phyloP scores from a whole-genome alignment of 2,329 filamentous ascomycete species.

The Fusarium nurragi region DNA sequence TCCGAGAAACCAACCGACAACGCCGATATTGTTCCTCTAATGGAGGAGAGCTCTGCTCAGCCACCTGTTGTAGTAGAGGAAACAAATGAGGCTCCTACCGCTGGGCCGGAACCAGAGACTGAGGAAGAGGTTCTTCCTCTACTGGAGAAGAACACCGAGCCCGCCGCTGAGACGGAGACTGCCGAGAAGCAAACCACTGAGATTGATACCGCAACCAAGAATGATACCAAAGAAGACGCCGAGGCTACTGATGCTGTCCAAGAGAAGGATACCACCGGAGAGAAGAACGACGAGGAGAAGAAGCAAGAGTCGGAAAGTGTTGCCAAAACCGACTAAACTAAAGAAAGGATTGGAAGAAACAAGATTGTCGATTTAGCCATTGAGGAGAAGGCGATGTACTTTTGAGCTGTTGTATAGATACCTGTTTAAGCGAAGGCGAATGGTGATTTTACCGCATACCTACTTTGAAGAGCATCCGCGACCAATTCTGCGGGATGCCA shows the following conservation, averaged over 20 bases:
- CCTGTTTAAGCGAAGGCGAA: constrained; percentile 48
- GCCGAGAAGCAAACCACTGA: constrained; percentile 7
- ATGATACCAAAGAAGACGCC: constrained; percentile 15
- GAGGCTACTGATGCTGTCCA: constrained; percentile 2
- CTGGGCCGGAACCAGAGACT: constrained; percentile 11
- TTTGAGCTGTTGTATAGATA: constrained; percentile 45
- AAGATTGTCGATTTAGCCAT: constrained; percentile 30
- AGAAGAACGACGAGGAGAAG: constrained; percentile 19
- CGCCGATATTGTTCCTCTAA: constrained; percentile 16
- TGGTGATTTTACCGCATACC: constrained; percentile 42
- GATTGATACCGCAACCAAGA: constrained; percentile 6
- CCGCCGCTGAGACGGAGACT: constrained; percentile 2
- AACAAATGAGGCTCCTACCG: constrained; percentile 3
- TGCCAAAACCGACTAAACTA: constrained; percentile 19
- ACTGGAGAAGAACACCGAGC: constrained; percentile 20
- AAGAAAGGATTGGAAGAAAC: constrained; percentile 32
- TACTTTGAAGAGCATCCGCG: constrained; percentile 26
- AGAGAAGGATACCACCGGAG: constrained; percentile 24
- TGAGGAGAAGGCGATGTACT: constrained; percentile 33
- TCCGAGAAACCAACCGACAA: constrained; percentile 12
- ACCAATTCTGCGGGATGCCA: constrained; percentile 16
- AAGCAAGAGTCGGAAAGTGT: constrained; percentile 20
- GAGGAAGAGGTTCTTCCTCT: constrained; percentile 19
- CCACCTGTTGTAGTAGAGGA: constrained; percentile 14
- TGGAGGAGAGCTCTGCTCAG: constrained; percentile 23